Conservation (phyloP, 768 basidiomycete genomes). For the Termitomyces titanicus region DNA sequence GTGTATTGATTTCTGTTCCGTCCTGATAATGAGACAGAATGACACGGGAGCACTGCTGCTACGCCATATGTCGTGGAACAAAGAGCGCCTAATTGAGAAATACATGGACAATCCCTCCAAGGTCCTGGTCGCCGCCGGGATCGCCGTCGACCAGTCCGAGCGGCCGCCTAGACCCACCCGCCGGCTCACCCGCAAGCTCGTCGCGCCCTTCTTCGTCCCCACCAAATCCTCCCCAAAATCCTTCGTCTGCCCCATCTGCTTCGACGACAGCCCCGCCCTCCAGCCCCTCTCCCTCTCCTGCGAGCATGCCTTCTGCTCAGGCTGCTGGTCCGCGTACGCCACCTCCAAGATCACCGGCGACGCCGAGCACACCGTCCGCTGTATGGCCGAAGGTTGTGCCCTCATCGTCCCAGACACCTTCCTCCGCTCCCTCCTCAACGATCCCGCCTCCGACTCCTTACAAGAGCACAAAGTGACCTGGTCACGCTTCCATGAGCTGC, state of each 20-base stretch:
- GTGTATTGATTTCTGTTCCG: conserved; percentile 1
- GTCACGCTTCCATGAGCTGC: conserved; percentile 79
- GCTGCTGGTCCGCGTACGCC: conserved; percentile 82
- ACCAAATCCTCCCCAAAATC: conserved; percentile 1
- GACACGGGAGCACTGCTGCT: conserved; percentile 75
- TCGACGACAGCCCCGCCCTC: conserved; percentile 61
- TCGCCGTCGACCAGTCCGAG: conserved; percentile 41
- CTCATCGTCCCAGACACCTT: conserved; percentile 64
- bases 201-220: conserved; percentile 12
- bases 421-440: conserved; percentile 48
- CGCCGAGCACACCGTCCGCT: conserved; percentile 66
- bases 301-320: conserved; percentile 78
- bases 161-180: conserved; percentile 29
- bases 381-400: conserved; percentile 79
- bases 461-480: too few relatives aligned
- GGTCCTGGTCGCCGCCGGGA: conserved; percentile 74
- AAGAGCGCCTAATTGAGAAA: conserved; percentile 91
- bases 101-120: conserved; percentile 89
- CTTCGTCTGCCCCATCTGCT: conserved; percentile 94
- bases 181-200: conserved; percentile 10
- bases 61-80: conserved; percentile 89
- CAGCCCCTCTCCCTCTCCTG: conserved; percentile 73
- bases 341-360: conserved; percentile 80
- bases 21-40: conserved; percentile 25
- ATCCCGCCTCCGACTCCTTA: too few relatives aligned